Evolutionary conservation across 2,329 filamentous ascomycete genomes (phyloP).

Genomic region (Magnaporthiopsis rhizophila): DNA sequence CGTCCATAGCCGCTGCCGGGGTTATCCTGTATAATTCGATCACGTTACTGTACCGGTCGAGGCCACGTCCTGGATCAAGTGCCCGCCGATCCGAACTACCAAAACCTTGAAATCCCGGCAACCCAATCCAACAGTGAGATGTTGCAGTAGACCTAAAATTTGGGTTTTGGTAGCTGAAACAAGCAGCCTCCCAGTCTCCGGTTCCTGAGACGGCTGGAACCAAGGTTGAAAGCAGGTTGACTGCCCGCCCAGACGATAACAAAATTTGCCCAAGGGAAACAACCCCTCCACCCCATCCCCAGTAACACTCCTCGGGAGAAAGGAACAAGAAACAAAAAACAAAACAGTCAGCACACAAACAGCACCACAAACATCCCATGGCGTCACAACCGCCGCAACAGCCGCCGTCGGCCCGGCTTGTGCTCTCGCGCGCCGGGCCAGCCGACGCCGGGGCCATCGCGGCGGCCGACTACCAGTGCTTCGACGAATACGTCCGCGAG

Average conservation of each 20-base stretch:
- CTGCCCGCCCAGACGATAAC: too few species aligned
- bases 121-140: background rate
- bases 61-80: background rate
- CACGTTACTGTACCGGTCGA: background rate
- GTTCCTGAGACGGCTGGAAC: background rate
- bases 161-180: background rate
- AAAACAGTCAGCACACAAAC: background rate
- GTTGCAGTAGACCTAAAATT: background rate
- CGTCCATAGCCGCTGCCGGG: too few species aligned
- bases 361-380: background rate
- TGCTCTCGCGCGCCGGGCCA: background rate
- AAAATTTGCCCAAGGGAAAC: background rate
- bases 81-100: background rate
- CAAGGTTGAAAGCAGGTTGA: background rate
- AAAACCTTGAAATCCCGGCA: background rate
- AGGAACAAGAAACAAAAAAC: background rate
- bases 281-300: too few species aligned
- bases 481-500: slow-evolving; percentile 10
- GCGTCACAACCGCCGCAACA: background rate
- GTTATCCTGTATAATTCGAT: background rate
- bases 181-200: background rate
- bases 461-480: slow-evolving; percentile 10
- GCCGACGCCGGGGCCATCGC: background rate
- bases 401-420: background rate
- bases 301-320: too few species aligned